Evolutionary conservation across 306 rosid species (phyloP), one percentile per base, ranked within the genome.

Genomic region (Prunus fruticosa): DNA sequence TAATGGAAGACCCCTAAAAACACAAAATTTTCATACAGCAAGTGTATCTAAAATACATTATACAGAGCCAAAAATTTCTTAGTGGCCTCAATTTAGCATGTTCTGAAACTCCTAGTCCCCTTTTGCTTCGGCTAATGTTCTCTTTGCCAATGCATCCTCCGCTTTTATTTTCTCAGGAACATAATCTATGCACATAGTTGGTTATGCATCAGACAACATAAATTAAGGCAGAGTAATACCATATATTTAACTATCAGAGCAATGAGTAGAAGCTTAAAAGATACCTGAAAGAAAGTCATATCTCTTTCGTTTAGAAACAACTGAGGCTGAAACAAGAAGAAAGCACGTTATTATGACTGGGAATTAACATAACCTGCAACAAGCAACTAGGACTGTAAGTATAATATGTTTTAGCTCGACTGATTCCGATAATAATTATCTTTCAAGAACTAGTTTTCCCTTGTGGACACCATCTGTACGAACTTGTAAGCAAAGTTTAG

Each of bases 241-340:
- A 52, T 38, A 58, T 13, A 67, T 53, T 64, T 25, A 58, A 81
- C 38, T 49, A 68, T 22, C 73, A 60, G 20, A 45, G 66, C 41
- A 75, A 71, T 67, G 27, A 69, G 53, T 56, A 45, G 54, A 57
- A 81, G 63, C 62, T 22, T 19, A 54, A 27, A 78, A 72, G 47
- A 57, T 86, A 95, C 99, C 97, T 72, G 93, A 88, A 81, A 95
- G 97, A 83, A 95, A 95, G 81, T 95, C 97, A 7, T 84, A 95
- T 89, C 91, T 84, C 74, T 82, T 87, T 81, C 75, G 82, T 83
- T 85, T 92, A 78, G 71, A 72, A 30, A 92, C 96, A 72, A 81
- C 97, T 69, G 91, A 63, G 53, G 99, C 99, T 92, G 97, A 81
- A 90, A 92, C 58, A 54, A 78, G 61, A 78, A 53, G 80, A 49